These are phyloP conservation scores for Botrytis squamosa DNA, from an alignment of 2,329 filamentous ascomycete genomes.

Conservation along the genomic window DNA sequence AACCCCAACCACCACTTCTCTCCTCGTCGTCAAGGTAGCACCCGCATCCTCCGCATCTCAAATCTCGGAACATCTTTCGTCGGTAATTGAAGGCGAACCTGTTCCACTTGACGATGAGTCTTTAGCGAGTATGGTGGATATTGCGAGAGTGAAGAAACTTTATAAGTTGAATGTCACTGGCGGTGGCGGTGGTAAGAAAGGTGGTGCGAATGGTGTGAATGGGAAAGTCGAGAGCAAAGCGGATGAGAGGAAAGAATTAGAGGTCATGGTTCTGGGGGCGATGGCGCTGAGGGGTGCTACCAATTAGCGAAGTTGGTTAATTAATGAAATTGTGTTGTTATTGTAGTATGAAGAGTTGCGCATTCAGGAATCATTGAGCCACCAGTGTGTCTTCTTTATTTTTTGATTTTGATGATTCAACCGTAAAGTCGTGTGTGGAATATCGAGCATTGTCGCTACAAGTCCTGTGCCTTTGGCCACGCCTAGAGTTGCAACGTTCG, in stretches of 20 bases:
- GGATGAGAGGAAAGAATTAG: conserved; percentile 55
- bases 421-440: background rate
- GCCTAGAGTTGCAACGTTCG: no score
- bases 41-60: conserved; percentile 50
- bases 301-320: conserved; percentile 26
- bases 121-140: conserved; percentile 60
- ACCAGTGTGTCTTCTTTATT: background rate
- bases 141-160: conserved; percentile 72
- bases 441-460: background rate
- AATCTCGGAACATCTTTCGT: conserved; percentile 58
- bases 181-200: conserved; percentile 28
- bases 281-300: conserved; percentile 71
- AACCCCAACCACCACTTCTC: conserved; percentile 59
- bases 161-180: conserved; percentile 75
- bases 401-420: background rate
- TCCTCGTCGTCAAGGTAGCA: conserved; percentile 82
- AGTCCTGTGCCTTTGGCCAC: background rate
- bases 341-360: background rate
- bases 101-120: conserved; percentile 61
- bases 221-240: conserved; percentile 37
- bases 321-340: background rate
- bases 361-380: background rate
- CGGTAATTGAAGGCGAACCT: conserved; percentile 60
- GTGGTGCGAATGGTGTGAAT: conserved; percentile 12
- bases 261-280: conserved; percentile 67